Conservation (phyloP, 2,329 filamentous ascomycete genomes). For the Raffaelea arxii region DNA sequence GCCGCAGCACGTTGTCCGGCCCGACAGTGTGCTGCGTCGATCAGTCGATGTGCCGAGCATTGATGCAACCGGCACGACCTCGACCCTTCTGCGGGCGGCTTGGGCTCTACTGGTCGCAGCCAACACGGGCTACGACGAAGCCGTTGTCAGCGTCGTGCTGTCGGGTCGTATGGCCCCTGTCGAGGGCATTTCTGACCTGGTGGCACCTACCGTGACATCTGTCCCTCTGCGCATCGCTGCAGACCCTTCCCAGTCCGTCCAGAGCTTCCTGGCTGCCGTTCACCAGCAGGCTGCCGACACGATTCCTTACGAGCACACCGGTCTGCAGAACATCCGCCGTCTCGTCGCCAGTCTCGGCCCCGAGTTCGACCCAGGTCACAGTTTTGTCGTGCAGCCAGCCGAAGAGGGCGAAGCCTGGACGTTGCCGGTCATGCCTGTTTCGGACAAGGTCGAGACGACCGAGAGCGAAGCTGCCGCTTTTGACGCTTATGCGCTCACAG, state of each 20-base stretch:
- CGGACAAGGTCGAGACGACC: background rate
- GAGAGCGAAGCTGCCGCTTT: background rate
- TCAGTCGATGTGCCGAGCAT: background rate
- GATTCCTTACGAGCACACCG: conserved; percentile 56
- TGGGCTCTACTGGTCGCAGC: background rate
- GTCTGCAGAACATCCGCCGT: conserved; percentile 47
- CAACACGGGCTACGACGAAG: background rate
- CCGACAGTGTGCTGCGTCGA: background rate
- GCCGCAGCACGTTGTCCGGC: background rate
- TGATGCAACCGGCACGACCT: background rate
- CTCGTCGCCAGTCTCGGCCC: background rate
- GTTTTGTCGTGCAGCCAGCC: background rate
- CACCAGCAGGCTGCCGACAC: conserved; percentile 9
- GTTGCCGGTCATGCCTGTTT: background rate
- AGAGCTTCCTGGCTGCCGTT: conserved; percentile 28
- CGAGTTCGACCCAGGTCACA: background rate
- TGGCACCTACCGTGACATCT: conserved; percentile 23
- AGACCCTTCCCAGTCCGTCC: conserved; percentile 20
- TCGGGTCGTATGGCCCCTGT: conserved; percentile 25
- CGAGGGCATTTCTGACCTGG: conserved; percentile 46
- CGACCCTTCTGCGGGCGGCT: conserved; percentile 39
- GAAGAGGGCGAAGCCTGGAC: background rate
- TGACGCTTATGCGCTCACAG: background rate
- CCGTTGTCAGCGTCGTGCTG: background rate
- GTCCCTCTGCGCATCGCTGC: background rate